Base-by-base conservation (phyloP, 129 eudicot species). In the Pseudognaphalium luteoalbum region DNA sequence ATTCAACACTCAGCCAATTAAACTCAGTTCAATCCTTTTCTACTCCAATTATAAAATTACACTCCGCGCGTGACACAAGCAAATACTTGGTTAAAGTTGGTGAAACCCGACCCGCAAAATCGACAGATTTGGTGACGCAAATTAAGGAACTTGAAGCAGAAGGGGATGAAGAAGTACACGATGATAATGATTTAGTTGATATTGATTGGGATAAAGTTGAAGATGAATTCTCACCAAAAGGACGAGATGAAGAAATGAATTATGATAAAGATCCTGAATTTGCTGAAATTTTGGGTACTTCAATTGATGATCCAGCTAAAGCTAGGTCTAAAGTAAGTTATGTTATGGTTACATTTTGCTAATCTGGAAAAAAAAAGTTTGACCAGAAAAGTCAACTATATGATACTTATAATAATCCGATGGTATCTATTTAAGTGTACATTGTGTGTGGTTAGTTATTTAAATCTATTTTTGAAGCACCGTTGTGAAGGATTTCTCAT, bases 191-290 rank as follows among this genome's bases (percentile, higher is more conserved):
- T 15, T 72, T 75, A 58, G 75, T 69, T 59, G 90, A 87, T 72
- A 60, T 81, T 6, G 85, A 76, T 20, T 87, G 79, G 68, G 83
- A 79, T 32, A 91, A 82, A 19, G 93, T 71, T 19, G 86, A 81
- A 33, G 85, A 71, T 41, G 95, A 85, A 70, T 85, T 90, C 71
- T 83, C 91, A 33, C 83, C 85, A 50, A 42, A 66, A 52, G 81
- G 80, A 51, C 78, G 71, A 68, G 93, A 82, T 8, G 87, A 82
- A 68, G 92, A 78, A 72, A 82, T 67, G 66, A 86, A 89, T 82
- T 91, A 87, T 82, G 99, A 94, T 73, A 91, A 81, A 65, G 92
- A 94, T 76, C 99, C 99, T 72, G 99, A 94, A 62, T 86, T 94
- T 84, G 97, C 93, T 75, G 92, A 91, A 41, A 89, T 94, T 86